A percentile compares a stretch with the other conserved stretches of the same genome.
phyloP scores from a whole-genome alignment of 345 rosid species.

The Syzygium grande region DNA sequence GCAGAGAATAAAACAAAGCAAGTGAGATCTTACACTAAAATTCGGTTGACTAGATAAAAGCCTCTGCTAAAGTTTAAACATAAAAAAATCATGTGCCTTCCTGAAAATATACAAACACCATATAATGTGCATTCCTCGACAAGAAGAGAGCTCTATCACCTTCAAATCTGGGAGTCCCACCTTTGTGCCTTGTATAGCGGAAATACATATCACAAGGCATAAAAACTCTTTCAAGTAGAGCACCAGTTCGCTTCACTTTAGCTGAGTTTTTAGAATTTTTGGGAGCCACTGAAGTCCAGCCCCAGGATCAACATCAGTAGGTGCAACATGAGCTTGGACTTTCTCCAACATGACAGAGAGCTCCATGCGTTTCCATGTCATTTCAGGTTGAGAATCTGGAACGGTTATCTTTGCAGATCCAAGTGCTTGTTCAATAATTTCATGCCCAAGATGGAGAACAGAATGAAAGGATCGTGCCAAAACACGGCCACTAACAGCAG shows the following conservation, averaged over 20 bases:
- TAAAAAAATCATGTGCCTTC: neutral
- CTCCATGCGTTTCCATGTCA: conserved; percentile 89
- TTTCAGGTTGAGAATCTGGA: conserved; percentile 80
- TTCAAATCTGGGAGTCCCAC: conserved; percentile 93
- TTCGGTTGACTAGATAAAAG: neutral
- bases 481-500: conserved; percentile 97
- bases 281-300: conserved; percentile 99
- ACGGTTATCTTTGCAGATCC: conserved; percentile 52
- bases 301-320: conserved; percentile 99
- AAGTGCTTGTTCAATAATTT: conserved; percentile 85
- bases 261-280: conserved; percentile 80
- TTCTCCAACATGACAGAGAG: conserved; percentile 93
- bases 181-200: conserved; percentile 92
- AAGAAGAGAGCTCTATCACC: conserved; percentile 37
- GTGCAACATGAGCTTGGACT: conserved; percentile 99
- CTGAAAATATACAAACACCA: neutral
- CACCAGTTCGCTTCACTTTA: conserved; percentile 95
- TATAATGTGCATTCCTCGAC: neutral
- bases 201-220: conserved; percentile 99
- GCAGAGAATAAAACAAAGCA: conserved; percentile 5
- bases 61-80: neutral
- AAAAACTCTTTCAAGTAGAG: conserved; percentile 95
- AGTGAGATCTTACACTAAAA: neutral
- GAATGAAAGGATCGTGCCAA: conserved; percentile 91
- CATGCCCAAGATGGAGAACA: conserved; percentile 78